Percentiles rank a stretch among this genome's conserved stretches.
These are phyloP conservation scores for Eimeria acervulina DNA, from an alignment of 169 alveolate species.

Conservation along the genomic window DNA sequence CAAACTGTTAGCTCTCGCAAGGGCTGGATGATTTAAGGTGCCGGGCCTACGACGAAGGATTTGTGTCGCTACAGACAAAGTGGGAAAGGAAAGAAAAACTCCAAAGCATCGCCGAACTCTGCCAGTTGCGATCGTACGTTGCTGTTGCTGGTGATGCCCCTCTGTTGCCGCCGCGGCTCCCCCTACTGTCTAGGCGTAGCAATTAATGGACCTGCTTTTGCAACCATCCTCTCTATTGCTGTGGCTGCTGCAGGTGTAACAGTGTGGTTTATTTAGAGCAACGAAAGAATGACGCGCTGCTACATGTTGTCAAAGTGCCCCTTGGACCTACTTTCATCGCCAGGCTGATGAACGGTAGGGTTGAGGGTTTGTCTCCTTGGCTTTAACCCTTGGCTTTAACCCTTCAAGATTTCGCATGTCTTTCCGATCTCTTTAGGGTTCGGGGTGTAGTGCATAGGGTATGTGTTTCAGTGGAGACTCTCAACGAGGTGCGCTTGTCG, in stretches of 20 bases:
- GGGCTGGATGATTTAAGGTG: no score
- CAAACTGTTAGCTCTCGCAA: not conserved
- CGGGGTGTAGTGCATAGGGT: not conserved
- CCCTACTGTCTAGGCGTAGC: no score
- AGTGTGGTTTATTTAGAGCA: conserved; percentile 84
- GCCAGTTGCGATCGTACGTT: conserved; percentile 86
- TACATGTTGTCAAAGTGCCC: conserved; percentile 97
- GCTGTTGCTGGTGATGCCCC: not conserved
- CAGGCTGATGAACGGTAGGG: conserved; percentile 90
- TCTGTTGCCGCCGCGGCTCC: not conserved
- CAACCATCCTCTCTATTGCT: conserved; percentile 17
- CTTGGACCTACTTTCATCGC: conserved; percentile 97
- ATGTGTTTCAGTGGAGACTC: conserved; percentile 91
- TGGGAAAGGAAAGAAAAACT: conserved; percentile 94
- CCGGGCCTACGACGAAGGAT: not conserved
- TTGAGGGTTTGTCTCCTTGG: not conserved
- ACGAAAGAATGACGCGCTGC: conserved; percentile 90
- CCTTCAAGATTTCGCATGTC: not conserved
- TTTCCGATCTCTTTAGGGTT: not conserved
- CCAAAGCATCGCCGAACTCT: conserved; percentile 90
- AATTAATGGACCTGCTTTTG: conserved; percentile 86
- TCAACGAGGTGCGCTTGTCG: conserved; percentile 95
- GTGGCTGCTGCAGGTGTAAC: conserved; percentile 80
- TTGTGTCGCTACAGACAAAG: conserved; percentile 87
- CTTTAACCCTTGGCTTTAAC: not conserved